Percentiles rank a stretch among this genome's conserved stretches.
These are phyloP conservation scores for Exophiala aquamarina DNA, from an alignment of 2,329 filamentous ascomycete species.

Conservation along the genomic window DNA sequence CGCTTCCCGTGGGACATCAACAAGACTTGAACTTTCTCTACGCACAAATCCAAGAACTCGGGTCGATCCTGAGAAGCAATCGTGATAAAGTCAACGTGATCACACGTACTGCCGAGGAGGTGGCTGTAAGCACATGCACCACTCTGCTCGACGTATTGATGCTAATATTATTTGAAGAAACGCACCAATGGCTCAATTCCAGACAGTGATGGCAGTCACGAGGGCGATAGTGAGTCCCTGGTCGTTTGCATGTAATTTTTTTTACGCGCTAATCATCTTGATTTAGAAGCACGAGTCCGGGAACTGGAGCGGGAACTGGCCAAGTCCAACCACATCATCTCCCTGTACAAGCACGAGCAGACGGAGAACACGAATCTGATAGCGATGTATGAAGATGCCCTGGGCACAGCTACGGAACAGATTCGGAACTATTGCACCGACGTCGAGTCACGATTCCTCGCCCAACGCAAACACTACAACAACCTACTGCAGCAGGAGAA, in stretches of 20 bases:
- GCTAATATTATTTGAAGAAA: constrained; percentile 34
- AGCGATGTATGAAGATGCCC: constrained; percentile 46
- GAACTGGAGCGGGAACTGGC: constrained; percentile 50
- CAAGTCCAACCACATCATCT: constrained; percentile 43
- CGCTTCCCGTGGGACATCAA: constrained; percentile 46
- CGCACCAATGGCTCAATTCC: constrained; percentile 39
- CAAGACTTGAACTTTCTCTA: constrained; percentile 53
- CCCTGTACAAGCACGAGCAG: constrained; percentile 47
- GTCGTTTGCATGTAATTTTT: background rate
- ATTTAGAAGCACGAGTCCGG: constrained; percentile 45
- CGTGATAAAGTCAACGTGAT: constrained; percentile 51
- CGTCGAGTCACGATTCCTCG: constrained; percentile 48
- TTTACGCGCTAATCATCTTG: constrained; percentile 3
- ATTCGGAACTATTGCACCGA: constrained; percentile 52
- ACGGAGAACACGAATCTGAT: constrained; percentile 49
- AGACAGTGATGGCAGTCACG: constrained; percentile 13
- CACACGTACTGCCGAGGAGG: constrained; percentile 50
- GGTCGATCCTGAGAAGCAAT: constrained; percentile 49
- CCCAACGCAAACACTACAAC: constrained; percentile 50
- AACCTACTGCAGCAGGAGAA: constrained; percentile 51
- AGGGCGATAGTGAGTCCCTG: constrained; percentile 23
- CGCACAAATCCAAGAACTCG: constrained; percentile 51
- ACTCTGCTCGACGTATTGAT: background rate
- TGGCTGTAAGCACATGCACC: constrained; percentile 40
- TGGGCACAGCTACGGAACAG: constrained; percentile 50